A percentile compares a stretch with the other conserved stretches of the same genome.
Conservation (phyloP, 768 basidiomycete species). For the Termitomyces sp. region DNA sequence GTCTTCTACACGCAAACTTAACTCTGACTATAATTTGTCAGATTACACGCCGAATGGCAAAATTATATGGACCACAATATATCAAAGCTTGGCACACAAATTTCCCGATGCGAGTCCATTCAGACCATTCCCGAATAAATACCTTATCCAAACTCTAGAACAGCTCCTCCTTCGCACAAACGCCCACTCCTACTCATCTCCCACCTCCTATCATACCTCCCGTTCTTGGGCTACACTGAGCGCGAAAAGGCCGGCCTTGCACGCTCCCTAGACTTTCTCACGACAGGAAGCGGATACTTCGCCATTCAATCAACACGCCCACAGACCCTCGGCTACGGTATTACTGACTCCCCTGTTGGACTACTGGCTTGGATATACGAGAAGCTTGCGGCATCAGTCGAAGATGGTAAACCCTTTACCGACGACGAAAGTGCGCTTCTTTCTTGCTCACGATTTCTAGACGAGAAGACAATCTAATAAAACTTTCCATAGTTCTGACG, state of each 20-base stretch:
- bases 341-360: conserved; percentile 21
- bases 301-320: conserved; percentile 42
- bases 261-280: conserved; percentile 25
- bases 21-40: background rate
- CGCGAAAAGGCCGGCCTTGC: conserved; percentile 33
- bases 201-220: conserved; percentile 23
- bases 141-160: background rate
- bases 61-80: background rate
- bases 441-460: background rate
- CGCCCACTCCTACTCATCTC: conserved; percentile 24
- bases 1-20: background rate
- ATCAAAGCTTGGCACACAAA: conserved; percentile 47
- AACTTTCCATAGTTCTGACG: conserved; percentile 43
- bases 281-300: conserved; percentile 35
- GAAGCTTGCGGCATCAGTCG: conserved; percentile 25
- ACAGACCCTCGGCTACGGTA: conserved; percentile 33
- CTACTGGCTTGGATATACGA: conserved; percentile 49
- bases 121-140: background rate
- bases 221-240: conserved; percentile 17
- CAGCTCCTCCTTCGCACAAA: conserved; percentile 18
- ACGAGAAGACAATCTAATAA: background rate
- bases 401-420: conserved; percentile 25
- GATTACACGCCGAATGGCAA: background rate
- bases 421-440: conserved; percentile 40
- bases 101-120: conserved; percentile 26